phyloP scores from a whole-genome alignment of 805 yeast species.

The Candida golubevii region DNA sequence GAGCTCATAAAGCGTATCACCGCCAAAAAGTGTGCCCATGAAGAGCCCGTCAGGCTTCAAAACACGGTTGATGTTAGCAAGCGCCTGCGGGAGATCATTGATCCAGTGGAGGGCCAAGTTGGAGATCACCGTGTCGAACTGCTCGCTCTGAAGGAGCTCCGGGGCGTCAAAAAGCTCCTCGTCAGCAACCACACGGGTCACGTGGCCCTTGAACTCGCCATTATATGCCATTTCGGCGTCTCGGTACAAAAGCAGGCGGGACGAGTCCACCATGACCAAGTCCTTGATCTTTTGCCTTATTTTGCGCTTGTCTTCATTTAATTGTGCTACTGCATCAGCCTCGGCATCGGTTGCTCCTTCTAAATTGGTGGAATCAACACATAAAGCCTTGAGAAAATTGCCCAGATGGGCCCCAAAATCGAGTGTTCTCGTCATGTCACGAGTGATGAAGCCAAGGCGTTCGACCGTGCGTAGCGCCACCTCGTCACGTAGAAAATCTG shows the following conservation, averaged over 20 bases:
- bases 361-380: constrained; percentile 23
- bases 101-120: constrained; percentile 81
- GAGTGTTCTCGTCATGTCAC: constrained; percentile 55
- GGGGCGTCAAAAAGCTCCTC: constrained; percentile 58
- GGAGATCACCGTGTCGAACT: constrained; percentile 68
- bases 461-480: constrained; percentile 71
- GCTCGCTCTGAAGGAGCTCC: constrained; percentile 30
- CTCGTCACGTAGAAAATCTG: constrained; percentile 72
- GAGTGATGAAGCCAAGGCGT: constrained; percentile 65
- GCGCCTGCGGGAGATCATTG: constrained; percentile 70
- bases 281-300: constrained; percentile 51
- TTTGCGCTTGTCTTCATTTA: constrained; percentile 48
- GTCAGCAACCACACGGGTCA: constrained; percentile 55
- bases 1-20: constrained; percentile 79
- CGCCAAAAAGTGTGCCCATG: constrained; percentile 77
- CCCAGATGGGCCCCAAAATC: constrained; percentile 79
- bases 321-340: constrained; percentile 34
- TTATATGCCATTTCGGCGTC: constrained; percentile 44
- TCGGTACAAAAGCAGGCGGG: constrained; percentile 47
- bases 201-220: constrained; percentile 35
- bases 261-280: constrained; percentile 65
- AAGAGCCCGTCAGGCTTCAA: constrained; percentile 79
- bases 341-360: constrained; percentile 30
- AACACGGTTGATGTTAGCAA: constrained; percentile 51
- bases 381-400: constrained; percentile 44